Base-by-base conservation (phyloP, 441 rosid species). In the Pelargonium australe region DNA sequence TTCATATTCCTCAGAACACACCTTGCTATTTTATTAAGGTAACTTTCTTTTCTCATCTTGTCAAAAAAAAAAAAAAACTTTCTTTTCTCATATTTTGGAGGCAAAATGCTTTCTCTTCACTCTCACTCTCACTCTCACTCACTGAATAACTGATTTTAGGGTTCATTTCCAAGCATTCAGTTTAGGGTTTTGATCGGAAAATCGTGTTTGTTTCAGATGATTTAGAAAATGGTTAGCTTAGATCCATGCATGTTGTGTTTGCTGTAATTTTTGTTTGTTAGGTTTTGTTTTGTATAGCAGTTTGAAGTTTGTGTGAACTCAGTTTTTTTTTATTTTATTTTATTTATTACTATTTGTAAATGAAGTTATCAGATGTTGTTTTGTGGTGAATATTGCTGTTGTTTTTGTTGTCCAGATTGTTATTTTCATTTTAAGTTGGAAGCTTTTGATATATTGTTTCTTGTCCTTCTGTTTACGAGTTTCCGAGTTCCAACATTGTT, bases 21-120 rank as follows among this genome's bases (percentile, higher is more conserved):
- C 63, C 12, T 57, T 49, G 64, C 70, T 44, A 53, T 76, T 14
- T 37, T 16, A 5, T 73, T 47, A 14, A 43, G 79, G 81, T 78
- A 66, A 75, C 14, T 67, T 68, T 47, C 2, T 47, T 19, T 3
- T 64, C 13, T 45, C 23, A 45, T 14, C n/a, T n/a, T n/a, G n/a
- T n/a, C n/a, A n/a, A n/a, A n/a, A n/a, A n/a, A n/a, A n/a, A n/a
- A n/a, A n/a, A n/a, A n/a, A n/a, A 66, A 75, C 14, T 67, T 68
- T 47, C 2, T 47, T 19, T 3, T 64, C 13, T 45, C 23, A 45
- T 14, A 23, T 51, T 11, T 16, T 14, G 19, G 58, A 14, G 5
- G 14, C 43, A 14, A 53, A 53, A 13, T 53, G 58, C 1, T 51
- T 5, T 51, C 16, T n/a, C 11, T 68, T 64, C 11, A 14, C 28